Evolutionary conservation across 1,139 yeast species (phyloP).

Genomic region (Geotrichum aggregatum): DNA sequence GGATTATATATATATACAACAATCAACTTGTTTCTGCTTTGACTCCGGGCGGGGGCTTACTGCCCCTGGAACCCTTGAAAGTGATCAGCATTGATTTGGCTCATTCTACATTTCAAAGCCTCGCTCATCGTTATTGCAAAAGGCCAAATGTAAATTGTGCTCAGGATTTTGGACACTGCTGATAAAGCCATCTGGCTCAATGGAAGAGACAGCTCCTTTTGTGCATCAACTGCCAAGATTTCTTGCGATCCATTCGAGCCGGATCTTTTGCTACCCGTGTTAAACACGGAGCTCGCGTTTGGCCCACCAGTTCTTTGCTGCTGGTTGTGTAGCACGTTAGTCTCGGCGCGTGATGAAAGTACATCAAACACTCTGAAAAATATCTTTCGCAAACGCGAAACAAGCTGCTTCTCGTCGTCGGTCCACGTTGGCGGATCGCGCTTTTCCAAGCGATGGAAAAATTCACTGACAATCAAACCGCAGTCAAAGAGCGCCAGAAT

Average conservation of each 20-base stretch:
- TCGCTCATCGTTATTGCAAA: constrained; percentile 20
- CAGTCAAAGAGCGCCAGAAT: constrained; percentile 39
- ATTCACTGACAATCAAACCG: constrained; percentile 39
- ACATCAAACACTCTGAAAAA: constrained; percentile 33
- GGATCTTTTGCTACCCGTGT: too few relatives aligned
- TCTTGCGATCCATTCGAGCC: too few relatives aligned
- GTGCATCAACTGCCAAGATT: too few relatives aligned
- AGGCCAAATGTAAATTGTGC: constrained; percentile 21
- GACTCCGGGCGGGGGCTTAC: too few relatives aligned
- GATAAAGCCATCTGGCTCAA: constrained; percentile 18
- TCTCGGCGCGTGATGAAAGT: constrained; percentile 13
- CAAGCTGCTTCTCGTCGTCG: constrained; percentile 33
- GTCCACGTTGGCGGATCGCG: constrained; percentile 27
- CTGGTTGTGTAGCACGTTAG: constrained; percentile 20
- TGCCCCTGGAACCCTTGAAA: too few relatives aligned
- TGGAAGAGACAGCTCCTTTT: constrained; percentile 14
- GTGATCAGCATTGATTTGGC: constrained; percentile 16
- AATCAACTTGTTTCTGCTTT: too few relatives aligned
- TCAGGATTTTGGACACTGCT: constrained; percentile 18
- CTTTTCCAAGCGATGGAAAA: constrained; percentile 33
- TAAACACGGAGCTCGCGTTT: neutral
- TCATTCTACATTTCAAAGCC: constrained; percentile 18
- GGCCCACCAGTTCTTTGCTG: constrained; percentile 14
- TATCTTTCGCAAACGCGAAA: constrained; percentile 33
- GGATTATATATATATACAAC: too few relatives aligned